Conservation (phyloP, 2,329 filamentous ascomycete species). For the Talaromyces sp. region DNA sequence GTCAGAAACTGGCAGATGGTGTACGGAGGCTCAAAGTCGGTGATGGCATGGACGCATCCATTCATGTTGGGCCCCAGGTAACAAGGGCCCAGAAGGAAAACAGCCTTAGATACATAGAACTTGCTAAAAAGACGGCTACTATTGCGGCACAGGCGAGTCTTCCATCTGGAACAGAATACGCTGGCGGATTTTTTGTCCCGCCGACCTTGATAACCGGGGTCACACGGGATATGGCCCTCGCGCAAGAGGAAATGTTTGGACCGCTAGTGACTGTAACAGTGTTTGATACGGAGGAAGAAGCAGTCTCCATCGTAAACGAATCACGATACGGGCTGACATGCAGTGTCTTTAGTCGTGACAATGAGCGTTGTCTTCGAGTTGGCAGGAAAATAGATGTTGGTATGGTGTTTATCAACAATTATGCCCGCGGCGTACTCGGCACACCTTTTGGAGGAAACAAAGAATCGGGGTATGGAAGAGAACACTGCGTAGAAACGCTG, state of each 20-base stretch:
- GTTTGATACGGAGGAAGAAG: conserved; percentile 26
- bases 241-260: conserved; percentile 31
- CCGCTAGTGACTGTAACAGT: conserved; percentile 26
- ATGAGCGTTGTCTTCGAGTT: conserved; percentile 25
- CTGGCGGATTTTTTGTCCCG: conserved; percentile 21
- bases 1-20: neutral
- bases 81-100: too few species aligned
- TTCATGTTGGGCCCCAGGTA: neutral
- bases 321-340: conserved; percentile 29
- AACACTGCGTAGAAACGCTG: conserved; percentile 1
- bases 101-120: too few species aligned
- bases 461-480: conserved; percentile 12
- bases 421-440: neutral
- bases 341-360: conserved; percentile 22
- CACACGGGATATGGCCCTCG: conserved; percentile 20
- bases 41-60: too few species aligned
- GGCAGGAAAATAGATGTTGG: conserved; percentile 31
- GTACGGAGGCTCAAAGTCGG: too few species aligned
- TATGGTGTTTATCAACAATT: conserved; percentile 13
- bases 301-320: conserved; percentile 24
- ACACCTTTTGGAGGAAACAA: conserved; percentile 15
- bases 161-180: neutral
- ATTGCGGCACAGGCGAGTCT: neutral
- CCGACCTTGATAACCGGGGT: conserved; percentile 25
- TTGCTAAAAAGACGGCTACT: too few species aligned